Conservation (phyloP, 2,329 filamentous ascomycete genomes). For the Mycosphaerella arachidis region DNA sequence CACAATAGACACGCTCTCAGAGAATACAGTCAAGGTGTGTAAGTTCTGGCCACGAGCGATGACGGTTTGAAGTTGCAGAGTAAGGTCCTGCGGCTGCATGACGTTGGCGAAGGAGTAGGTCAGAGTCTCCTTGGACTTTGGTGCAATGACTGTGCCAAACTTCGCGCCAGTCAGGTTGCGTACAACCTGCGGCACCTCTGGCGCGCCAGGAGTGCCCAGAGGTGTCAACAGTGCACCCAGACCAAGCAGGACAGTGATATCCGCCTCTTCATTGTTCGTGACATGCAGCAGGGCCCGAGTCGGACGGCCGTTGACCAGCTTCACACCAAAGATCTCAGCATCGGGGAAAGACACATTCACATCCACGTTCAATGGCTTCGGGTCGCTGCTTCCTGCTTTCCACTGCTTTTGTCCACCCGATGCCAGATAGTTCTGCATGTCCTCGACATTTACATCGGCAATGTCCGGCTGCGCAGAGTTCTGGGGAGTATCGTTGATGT, state of each 20-base stretch:
- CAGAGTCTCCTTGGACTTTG: slow-evolving; percentile 70
- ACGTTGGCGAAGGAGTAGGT: slow-evolving; percentile 84
- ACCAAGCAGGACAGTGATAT: slow-evolving; percentile 71
- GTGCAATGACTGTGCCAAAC: slow-evolving; percentile 69
- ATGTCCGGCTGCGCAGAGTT: slow-evolving; percentile 9
- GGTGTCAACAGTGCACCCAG: slow-evolving; percentile 67
- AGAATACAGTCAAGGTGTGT: slow-evolving; percentile 75
- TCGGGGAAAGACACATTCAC: slow-evolving; percentile 58
- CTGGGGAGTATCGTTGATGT: slow-evolving; percentile 8
- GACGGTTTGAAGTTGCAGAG: slow-evolving; percentile 70
- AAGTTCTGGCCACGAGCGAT: slow-evolving; percentile 64
- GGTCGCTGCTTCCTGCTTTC: slow-evolving; percentile 20
- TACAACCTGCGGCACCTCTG: slow-evolving; percentile 56
- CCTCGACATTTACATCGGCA: slow-evolving; percentile 16
- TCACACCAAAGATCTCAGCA: slow-evolving; percentile 84
- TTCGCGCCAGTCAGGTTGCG: slow-evolving; percentile 78
- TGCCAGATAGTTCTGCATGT: slow-evolving; percentile 18
- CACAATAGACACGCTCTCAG: slow-evolving; percentile 78
- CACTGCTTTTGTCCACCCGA: slow-evolving; percentile 10
- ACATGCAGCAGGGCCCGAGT: slow-evolving; percentile 79
- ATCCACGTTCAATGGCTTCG: slow-evolving; percentile 56
- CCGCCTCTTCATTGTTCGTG: slow-evolving; percentile 72
- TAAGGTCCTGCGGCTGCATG: slow-evolving; percentile 86
- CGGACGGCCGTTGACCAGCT: slow-evolving; percentile 86
- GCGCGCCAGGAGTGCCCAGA: slow-evolving; percentile 47